Conservation (phyloP, 1,284 basidiomycete genomes). For the Cystobasidium pallidum region DNA sequence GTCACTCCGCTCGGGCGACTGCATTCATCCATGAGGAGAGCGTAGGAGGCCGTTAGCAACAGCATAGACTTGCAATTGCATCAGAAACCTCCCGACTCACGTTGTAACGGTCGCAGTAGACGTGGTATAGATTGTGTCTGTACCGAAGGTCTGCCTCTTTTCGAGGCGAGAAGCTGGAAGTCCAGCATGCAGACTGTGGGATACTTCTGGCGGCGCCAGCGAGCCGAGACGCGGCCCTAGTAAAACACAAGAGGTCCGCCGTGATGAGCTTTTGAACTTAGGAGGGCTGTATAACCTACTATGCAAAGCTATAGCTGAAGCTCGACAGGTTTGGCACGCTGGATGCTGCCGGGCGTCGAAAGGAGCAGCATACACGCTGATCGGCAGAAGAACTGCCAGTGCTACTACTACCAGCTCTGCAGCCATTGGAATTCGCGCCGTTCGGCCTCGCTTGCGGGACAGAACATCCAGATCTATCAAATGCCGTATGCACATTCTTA, state of each 20-base stretch:
- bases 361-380: background rate
- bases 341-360: background rate
- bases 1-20: constrained; percentile 21
- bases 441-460: no score
- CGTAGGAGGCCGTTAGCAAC: background rate
- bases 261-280: no score
- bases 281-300: no score
- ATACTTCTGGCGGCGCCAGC: background rate
- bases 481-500: no score
- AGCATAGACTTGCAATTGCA: background rate
- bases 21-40: background rate
- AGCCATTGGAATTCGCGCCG: no score
- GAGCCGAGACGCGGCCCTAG: background rate
- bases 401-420: background rate
- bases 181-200: background rate
- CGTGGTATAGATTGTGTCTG: constrained; percentile 42
- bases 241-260: no score
- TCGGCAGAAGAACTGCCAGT: background rate
- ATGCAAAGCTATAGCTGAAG: background rate
- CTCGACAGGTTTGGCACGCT: background rate
- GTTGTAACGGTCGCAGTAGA: constrained; percentile 30
- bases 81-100: background rate
- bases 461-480: background rate
- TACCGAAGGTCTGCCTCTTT: constrained; percentile 38
- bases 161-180: background rate